phyloP scores from a whole-genome alignment of 2,329 filamentous ascomycete genomes.

The Diaporthe destruens region DNA sequence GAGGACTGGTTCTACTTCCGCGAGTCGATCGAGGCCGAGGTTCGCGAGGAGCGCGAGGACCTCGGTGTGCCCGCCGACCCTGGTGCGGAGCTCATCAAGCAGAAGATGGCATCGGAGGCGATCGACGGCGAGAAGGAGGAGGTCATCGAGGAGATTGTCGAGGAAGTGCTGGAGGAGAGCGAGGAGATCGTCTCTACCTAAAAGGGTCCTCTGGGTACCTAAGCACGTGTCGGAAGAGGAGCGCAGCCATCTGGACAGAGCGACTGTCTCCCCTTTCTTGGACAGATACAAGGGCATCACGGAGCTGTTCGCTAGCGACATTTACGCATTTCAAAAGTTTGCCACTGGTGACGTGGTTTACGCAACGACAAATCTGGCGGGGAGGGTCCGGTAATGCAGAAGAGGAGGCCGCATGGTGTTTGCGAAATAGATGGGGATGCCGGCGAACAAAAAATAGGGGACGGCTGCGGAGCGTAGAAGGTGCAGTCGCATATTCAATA shows the following conservation, averaged over 20 bases:
- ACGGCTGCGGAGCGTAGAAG: neutral
- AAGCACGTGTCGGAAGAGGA: neutral
- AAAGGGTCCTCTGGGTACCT: neutral
- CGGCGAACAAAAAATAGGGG: constrained; percentile 24
- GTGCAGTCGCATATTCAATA: constrained; percentile 8
- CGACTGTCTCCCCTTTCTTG: neutral
- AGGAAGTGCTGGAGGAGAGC: constrained; percentile 86
- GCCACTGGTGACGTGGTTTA: neutral
- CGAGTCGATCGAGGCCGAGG: constrained; percentile 76
- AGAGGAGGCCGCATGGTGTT: constrained; percentile 1
- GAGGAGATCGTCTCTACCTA: constrained; percentile 75
- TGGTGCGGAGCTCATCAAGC: constrained; percentile 71
- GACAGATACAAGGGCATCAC: neutral
- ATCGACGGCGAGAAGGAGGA: constrained; percentile 76
- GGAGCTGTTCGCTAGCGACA: neutral
- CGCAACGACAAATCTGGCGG: neutral
- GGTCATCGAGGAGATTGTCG: constrained; percentile 89
- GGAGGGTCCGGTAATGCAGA: neutral
- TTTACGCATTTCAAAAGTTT: neutral
- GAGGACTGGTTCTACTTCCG: constrained; percentile 93
- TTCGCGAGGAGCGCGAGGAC: constrained; percentile 77
- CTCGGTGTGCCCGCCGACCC: constrained; percentile 76
- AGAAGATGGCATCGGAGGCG: constrained; percentile 65
- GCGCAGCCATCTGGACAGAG: neutral
- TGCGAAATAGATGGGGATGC: constrained; percentile 1